Conservation (phyloP, 2,329 filamentous ascomycete genomes). For the Fusarium chlamydosporum region DNA sequence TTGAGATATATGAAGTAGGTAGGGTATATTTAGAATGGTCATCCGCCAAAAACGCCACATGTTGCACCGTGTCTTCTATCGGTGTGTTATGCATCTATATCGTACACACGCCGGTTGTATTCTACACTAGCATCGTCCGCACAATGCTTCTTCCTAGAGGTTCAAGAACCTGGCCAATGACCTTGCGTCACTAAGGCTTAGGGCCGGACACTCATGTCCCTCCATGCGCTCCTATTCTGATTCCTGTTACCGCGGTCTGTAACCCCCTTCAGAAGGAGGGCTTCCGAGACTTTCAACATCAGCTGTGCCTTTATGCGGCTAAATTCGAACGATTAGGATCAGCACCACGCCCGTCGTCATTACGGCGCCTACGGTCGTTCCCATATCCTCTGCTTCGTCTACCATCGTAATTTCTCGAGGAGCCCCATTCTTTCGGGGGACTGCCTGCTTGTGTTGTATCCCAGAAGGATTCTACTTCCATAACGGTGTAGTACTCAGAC, state of each 20-base stretch:
- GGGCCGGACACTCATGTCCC: neutral
- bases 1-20: neutral
- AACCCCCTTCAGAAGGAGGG: neutral
- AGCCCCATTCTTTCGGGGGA: neutral
- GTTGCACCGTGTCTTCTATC: conserved; percentile 2
- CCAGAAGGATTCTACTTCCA: conserved; percentile 52
- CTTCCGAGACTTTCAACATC: neutral
- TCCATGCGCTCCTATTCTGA: too few relatives aligned
- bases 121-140: conserved; percentile 16
- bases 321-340: neutral
- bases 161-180: neutral
- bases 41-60: conserved; percentile 22
- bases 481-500: conserved; percentile 30
- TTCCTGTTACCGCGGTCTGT: neutral
- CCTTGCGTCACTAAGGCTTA: neutral
- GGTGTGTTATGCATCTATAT: conserved; percentile 14
- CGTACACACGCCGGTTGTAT: conserved; percentile 19
- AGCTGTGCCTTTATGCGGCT: neutral
- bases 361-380: neutral
- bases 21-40: conserved; percentile 2
- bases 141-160: neutral
- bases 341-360: neutral
- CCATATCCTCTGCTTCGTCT: neutral
- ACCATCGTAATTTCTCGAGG: neutral
- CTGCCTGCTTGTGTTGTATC: conserved; percentile 50